Evolutionary conservation across 495 filamentous ascomycete species (phyloP), one percentile per base, ranked within the genome.

Genomic region (Aspergillus carlsbadensis): DNA sequence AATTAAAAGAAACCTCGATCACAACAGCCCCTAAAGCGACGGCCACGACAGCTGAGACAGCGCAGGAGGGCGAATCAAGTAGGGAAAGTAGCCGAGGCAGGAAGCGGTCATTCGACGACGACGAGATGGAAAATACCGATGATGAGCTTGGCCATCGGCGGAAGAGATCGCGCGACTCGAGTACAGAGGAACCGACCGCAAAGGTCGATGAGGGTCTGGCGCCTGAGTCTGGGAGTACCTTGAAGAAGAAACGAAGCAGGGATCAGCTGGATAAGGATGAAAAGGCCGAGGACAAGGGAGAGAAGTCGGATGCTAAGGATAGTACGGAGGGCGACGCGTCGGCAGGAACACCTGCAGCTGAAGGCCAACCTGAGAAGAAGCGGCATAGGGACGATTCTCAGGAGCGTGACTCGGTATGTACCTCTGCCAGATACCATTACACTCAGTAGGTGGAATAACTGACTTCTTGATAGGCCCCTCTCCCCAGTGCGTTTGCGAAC

Each of bases 1-100:
- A 87, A 62, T 65, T 88, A 41, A 82, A 84, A 67, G 77, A 86
- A 62, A 84, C 85, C 5, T 77, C 78, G 6, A 81, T 88, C 56
- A 78, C 73, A 10, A 70, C 73, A 20, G 65, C 69, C 14, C 58
- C 71, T 3, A 56, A 59, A 29, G 46, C 64, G 13, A 39, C 44
- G 5, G n/a, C n/a, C 6, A 46, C 36, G 7, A 31, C 40, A 10
- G 13, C 45, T 10, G 52, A 29, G 3, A 15, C 43, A 14, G 29
- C 31, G 13, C 39, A 62, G 54, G 56, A 52, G 6, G 50, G 53
- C 13, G 51, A 56, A 14, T 58, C 49, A n/a, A 65, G 60, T 53
- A 58, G 63, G 17, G 45, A 22, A n/a, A 73, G 57, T 54, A 69
- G 61, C 40, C 62, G 75, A 35, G 78, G 79, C 11, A 68, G 81